Percentiles rank a stretch among this genome's conserved stretches.
These are phyloP conservation scores for Fomitopsis serialis DNA, from an alignment of 768 basidiomycete species.

Conservation along the genomic window DNA sequence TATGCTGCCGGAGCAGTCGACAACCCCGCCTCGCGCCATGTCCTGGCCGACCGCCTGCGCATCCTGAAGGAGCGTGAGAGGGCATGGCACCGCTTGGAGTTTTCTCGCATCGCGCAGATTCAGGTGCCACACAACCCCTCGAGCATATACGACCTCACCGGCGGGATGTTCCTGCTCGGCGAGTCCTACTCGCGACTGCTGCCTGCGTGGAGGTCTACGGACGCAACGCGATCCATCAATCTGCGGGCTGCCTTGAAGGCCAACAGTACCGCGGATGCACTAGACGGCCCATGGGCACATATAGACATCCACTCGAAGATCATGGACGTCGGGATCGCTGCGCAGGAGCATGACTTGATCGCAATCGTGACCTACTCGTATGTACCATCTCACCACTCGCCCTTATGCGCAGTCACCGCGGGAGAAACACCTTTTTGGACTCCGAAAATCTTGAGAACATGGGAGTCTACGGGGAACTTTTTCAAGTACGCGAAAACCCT, in stretches of 20 bases:
- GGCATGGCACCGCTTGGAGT: constrained; percentile 10
- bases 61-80: constrained; percentile 6
- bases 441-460: too few species aligned
- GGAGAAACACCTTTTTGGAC: too few species aligned
- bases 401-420: too few species aligned
- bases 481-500: too few species aligned
- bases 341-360: constrained; percentile 20
- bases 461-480: too few species aligned
- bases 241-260: constrained; percentile 1
- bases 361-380: constrained; percentile 17
- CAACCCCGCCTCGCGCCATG: constrained; percentile 11
- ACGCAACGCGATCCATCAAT: constrained; percentile 4
- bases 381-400: too few species aligned
- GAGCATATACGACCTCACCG: constrained; percentile 22
- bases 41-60: constrained; percentile 10
- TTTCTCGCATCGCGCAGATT: constrained; percentile 3
- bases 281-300: constrained; percentile 5
- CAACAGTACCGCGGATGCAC: neutral
- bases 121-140: constrained; percentile 12
- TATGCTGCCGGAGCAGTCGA: constrained; percentile 8
- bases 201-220: constrained; percentile 4
- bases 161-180: constrained; percentile 18
- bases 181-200: constrained; percentile 1
- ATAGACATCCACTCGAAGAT: constrained; percentile 13
- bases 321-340: constrained; percentile 18